These are phyloP conservation scores for Fusarium vanettenii DNA, from an alignment of 2,329 filamentous ascomycete species.

Conservation along the genomic window DNA sequence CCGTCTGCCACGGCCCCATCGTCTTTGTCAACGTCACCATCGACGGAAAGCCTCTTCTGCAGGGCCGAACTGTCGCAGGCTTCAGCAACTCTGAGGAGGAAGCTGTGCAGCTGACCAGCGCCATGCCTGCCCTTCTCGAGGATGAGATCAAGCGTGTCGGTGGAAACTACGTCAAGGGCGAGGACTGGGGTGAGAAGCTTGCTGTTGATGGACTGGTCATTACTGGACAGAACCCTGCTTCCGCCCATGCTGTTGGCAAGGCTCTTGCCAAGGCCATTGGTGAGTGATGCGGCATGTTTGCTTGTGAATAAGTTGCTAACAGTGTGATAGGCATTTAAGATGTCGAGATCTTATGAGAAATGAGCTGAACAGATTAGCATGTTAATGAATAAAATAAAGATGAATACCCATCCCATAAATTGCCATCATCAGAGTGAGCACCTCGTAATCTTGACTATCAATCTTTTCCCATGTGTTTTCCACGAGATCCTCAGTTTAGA, in stretches of 20 bases:
- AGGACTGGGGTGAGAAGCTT: slow-evolving; percentile 62
- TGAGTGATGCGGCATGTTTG: not conserved
- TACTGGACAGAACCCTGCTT: slow-evolving; percentile 69
- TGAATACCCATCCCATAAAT: not conserved
- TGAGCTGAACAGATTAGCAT: slow-evolving; percentile 6
- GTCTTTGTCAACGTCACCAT: slow-evolving; percentile 69
- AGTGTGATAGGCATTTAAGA: not conserved
- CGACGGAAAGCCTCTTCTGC: slow-evolving; percentile 64
- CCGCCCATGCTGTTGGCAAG: slow-evolving; percentile 62
- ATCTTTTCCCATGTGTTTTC: slow-evolving; percentile 77
- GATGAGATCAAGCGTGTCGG: slow-evolving; percentile 63
- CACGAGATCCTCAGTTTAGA: slow-evolving; percentile 72
- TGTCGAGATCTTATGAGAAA: not conserved
- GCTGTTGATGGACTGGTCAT: slow-evolving; percentile 64
- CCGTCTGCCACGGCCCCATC: slow-evolving; percentile 77
- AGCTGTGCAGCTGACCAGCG: slow-evolving; percentile 59
- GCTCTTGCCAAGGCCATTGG: slow-evolving; percentile 61
- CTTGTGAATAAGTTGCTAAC: not conserved
- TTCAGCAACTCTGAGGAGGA: slow-evolving; percentile 70
- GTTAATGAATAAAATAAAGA: not conserved
- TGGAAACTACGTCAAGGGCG: slow-evolving; percentile 67
- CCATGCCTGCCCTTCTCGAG: slow-evolving; percentile 71
- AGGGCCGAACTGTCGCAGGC: slow-evolving; percentile 68
- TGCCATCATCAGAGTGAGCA: slow-evolving; percentile 72
- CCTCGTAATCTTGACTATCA: slow-evolving; percentile 76